A percentile compares a stretch with the other conserved stretches of the same genome.
phyloP scores from a whole-genome alignment of 2,329 filamentous ascomycete species.

The Xylaria arbuscula region DNA sequence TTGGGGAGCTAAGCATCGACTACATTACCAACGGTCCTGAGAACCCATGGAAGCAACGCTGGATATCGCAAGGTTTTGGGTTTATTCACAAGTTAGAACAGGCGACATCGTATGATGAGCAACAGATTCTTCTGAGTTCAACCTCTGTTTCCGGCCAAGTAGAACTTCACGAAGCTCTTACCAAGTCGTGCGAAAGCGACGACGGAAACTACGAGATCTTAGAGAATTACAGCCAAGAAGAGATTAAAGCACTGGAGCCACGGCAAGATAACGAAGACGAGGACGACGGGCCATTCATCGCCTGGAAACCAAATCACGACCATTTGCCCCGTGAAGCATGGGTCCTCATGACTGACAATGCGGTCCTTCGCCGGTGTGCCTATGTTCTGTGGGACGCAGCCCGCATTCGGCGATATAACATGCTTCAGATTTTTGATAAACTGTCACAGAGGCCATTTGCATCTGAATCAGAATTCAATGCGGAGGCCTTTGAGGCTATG shows the following conservation, averaged over 20 bases:
- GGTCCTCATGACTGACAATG: constrained; percentile 25
- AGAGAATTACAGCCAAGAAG: not conserved
- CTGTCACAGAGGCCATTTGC: not conserved
- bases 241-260: not conserved
- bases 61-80: constrained; percentile 3
- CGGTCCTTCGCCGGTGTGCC: constrained; percentile 28
- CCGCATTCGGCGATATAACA: constrained; percentile 1
- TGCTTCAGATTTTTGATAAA: not conserved
- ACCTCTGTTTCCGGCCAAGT: not conserved
- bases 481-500: not conserved
- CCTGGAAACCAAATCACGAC: not conserved
- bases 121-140: not conserved
- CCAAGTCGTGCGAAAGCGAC: not conserved
- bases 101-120: not conserved
- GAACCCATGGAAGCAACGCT: not conserved
- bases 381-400: constrained; percentile 38
- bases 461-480: not conserved
- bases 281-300: not conserved
- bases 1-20: constrained; percentile 27
- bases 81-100: not conserved
- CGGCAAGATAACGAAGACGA: not conserved
- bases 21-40: not conserved
- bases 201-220: not conserved
- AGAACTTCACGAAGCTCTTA: not conserved
- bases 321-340: constrained; percentile 9